These are phyloP conservation scores for Sphagnum fallax DNA, from an alignment of 228 moss, liverwort and hornwort genomes.

Conservation along the genomic window DNA sequence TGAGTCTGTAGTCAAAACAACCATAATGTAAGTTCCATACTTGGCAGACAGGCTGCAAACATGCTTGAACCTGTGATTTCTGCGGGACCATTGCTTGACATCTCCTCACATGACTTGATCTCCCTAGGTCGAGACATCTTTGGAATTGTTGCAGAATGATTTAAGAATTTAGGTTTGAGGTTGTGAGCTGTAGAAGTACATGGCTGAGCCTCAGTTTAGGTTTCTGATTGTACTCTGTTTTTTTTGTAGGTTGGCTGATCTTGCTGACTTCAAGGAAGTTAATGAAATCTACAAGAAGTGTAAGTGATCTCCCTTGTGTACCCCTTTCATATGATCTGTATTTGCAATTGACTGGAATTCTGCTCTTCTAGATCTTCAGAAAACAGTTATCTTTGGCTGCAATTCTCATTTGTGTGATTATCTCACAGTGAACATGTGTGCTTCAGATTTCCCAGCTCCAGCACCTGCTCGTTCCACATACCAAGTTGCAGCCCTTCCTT, in stretches of 20 bases:
- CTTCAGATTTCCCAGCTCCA: conserved; percentile 66
- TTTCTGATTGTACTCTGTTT: conserved; percentile 1
- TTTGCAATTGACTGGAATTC: no score
- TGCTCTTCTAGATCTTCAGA: no score
- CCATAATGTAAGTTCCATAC: conserved; percentile 65
- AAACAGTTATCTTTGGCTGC: no score
- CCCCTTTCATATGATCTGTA: no score
- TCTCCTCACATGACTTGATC: no score
- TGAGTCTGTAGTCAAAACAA: conserved; percentile 84
- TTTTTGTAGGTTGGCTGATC: conserved; percentile 82
- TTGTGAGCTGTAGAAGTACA: background rate
- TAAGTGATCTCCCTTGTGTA: conserved; percentile 16
- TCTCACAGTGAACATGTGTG: background rate
- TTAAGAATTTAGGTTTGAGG: background rate
- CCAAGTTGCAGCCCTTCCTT: conserved; percentile 95
- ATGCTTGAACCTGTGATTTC: background rate
- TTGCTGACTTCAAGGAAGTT: conserved; percentile 91
- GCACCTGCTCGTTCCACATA: conserved; percentile 97
- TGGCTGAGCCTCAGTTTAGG: background rate
- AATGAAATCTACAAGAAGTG: conserved; percentile 93
- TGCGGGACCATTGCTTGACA: background rate
- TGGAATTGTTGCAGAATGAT: background rate
- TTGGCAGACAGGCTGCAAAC: background rate
- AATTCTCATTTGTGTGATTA: background rate
- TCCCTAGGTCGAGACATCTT: background rate